phyloP scores from a whole-genome alignment of 768 basidiomycete genomes.

The Kondoa subrosea region DNA sequence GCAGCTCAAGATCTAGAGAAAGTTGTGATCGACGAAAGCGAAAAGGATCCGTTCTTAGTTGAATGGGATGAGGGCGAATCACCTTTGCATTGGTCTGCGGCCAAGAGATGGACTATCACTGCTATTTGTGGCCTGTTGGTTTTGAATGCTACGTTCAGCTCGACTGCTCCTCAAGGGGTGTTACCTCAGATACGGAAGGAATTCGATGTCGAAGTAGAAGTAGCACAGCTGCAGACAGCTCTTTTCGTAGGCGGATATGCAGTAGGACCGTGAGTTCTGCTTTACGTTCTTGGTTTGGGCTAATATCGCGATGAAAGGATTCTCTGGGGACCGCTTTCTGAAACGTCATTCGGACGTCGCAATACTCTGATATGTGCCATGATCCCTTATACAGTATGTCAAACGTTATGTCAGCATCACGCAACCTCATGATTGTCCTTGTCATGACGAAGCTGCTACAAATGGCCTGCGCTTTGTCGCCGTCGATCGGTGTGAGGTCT shows the following conservation, averaged over 20 bases:
- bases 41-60: neutral
- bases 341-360: neutral
- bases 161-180: neutral
- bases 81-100: neutral
- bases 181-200: neutral
- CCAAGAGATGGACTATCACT: neutral
- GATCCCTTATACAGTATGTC: neutral
- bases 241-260: neutral
- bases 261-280: too few relatives aligned
- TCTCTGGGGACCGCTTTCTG: neutral
- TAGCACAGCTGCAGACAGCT: neutral
- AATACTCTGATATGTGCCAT: neutral
- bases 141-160: neutral
- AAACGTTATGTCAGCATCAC: too few relatives aligned
- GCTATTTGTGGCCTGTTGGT: neutral
- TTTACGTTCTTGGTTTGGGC: neutral
- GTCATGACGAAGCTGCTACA: too few relatives aligned
- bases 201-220: neutral
- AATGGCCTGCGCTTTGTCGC: neutral
- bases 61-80: neutral
- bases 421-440: too few relatives aligned
- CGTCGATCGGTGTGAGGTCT: neutral
- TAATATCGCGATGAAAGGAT: neutral
- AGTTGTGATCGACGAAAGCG: neutral
- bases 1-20: neutral